phyloP scores from a whole-genome alignment of 1,284 basidiomycete species.

The Melampsora larici-populina region DNA sequence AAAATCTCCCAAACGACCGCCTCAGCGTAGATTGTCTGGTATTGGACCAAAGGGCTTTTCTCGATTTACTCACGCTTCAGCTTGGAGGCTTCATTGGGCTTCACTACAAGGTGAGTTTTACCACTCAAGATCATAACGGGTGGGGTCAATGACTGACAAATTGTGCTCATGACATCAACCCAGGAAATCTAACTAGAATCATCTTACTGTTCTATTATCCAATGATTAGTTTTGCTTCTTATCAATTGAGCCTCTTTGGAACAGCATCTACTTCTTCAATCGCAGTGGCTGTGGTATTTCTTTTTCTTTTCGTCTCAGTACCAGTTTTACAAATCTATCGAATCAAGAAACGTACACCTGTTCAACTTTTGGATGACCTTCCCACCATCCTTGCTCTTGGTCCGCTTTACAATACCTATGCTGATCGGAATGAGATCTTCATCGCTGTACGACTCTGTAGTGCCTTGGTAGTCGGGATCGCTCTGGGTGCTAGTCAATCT shows the following conservation, averaged over 20 bases:
- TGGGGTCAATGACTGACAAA: not conserved
- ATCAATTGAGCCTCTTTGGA: constrained; percentile 16
- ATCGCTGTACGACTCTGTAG: constrained; percentile 24
- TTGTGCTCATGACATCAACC: not conserved
- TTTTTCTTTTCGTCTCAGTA: not conserved
- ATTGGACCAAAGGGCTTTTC: not conserved
- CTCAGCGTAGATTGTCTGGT: not conserved
- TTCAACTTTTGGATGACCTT: constrained; percentile 15
- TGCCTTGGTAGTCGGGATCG: constrained; percentile 21
- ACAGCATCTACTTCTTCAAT: constrained; percentile 4
- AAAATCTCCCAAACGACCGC: not conserved
- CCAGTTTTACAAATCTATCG: constrained; percentile 28
- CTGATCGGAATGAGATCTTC: constrained; percentile 26
- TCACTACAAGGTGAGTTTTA: constrained; percentile 20
- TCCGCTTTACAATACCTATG: constrained; percentile 38
- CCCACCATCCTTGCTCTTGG: constrained; percentile 19
- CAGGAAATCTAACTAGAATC: constrained; percentile 26
- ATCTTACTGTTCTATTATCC: constrained; percentile 34
- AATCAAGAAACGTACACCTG: constrained; percentile 10
- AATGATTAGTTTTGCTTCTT: constrained; percentile 19
- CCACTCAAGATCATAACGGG: not conserved
- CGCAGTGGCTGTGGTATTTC: not conserved
- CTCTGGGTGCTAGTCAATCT: constrained; percentile 23
- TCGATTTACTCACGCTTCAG: not conserved
- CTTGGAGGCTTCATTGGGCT: constrained; percentile 9